These are phyloP conservation scores for Sporisorium sorghi DNA, from an alignment of 1,284 basidiomycete genomes.

Conservation along the genomic window DNA sequence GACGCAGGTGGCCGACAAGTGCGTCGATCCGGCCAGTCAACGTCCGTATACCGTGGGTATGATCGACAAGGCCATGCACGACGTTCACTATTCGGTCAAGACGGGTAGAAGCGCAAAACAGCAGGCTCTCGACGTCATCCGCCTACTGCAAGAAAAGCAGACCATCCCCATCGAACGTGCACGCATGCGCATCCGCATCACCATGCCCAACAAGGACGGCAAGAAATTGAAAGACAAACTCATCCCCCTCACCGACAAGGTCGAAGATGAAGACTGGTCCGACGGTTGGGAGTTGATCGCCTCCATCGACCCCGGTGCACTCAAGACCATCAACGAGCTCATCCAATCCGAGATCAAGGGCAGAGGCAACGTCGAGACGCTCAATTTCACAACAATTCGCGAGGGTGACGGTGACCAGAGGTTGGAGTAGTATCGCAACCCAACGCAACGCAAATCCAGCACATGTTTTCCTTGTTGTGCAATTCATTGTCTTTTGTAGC, in stretches of 20 bases:
- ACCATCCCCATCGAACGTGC: slow-evolving; percentile 91
- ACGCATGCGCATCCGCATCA: slow-evolving; percentile 88
- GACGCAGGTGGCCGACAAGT: slow-evolving; percentile 92
- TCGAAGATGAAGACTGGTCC: slow-evolving; percentile 83
- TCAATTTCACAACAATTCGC: slow-evolving; percentile 62
- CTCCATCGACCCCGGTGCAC: slow-evolving; percentile 91
- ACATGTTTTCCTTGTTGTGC: background rate
- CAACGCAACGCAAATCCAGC: too few species aligned
- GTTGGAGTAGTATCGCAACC: slow-evolving; percentile 49
- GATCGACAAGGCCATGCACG: slow-evolving; percentile 97
- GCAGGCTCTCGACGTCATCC: slow-evolving; percentile 91
- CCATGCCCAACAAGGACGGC: slow-evolving; percentile 80
- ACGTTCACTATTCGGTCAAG: slow-evolving; percentile 91
- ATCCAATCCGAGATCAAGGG: slow-evolving; percentile 84
- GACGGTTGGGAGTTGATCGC: slow-evolving; percentile 85
- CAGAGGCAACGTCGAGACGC: slow-evolving; percentile 77
- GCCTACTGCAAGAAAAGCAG: slow-evolving; percentile 77
- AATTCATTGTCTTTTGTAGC: slow-evolving; percentile 10
- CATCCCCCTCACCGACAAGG: slow-evolving; percentile 79
- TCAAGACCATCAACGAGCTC: slow-evolving; percentile 88
- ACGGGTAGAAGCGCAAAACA: slow-evolving; percentile 87
- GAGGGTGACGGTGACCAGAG: slow-evolving; percentile 62
- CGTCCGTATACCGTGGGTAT: slow-evolving; percentile 92
- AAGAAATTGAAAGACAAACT: slow-evolving; percentile 81
- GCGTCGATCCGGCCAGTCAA: slow-evolving; percentile 89